phyloP scores from a whole-genome alignment of 768 basidiomycete species.

The Lactarius deliciosus region DNA sequence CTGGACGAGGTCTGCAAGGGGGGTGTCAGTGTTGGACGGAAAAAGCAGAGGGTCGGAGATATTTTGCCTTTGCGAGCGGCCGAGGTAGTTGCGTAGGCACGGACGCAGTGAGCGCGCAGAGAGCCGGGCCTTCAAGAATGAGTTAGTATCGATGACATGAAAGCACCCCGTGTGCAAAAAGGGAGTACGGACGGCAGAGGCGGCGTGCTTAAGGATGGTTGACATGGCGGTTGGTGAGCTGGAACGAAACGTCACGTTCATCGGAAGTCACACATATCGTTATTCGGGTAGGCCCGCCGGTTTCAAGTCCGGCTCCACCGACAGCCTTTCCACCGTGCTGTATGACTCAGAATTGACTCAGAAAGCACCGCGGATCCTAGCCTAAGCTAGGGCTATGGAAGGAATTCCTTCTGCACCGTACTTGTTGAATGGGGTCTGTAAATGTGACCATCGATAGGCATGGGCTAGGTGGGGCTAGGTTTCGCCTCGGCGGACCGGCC shows the following conservation, averaged over 20 bases:
- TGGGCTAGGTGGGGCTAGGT: not conserved
- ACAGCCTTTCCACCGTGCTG: not conserved
- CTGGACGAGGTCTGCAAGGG: slow-evolving; percentile 76
- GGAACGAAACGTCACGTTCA: not conserved
- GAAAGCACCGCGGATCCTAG: not conserved
- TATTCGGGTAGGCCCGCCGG: slow-evolving; percentile 4
- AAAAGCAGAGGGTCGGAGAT: slow-evolving; percentile 26
- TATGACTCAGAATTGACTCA: not conserved
- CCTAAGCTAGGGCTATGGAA: not conserved
- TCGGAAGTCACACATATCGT: not conserved
- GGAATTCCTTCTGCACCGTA: not conserved
- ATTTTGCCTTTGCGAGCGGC: slow-evolving; percentile 65
- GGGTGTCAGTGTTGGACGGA: not conserved
- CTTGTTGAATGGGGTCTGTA: not conserved
- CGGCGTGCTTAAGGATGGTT: slow-evolving; percentile 60
- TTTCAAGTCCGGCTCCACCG: not conserved
- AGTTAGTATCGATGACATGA: not conserved
- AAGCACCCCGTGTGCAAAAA: slow-evolving; percentile 10
- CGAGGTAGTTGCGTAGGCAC: slow-evolving; percentile 60
- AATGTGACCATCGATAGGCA: not conserved
- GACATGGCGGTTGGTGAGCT: slow-evolving; percentile 47
- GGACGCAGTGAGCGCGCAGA: slow-evolving; percentile 44
- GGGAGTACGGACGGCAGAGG: slow-evolving; percentile 35
- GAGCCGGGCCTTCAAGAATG: slow-evolving; percentile 47
- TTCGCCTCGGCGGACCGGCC: not conserved